Conservation (phyloP, 2,329 filamentous ascomycete species). For the Sporothrix curviconia region DNA sequence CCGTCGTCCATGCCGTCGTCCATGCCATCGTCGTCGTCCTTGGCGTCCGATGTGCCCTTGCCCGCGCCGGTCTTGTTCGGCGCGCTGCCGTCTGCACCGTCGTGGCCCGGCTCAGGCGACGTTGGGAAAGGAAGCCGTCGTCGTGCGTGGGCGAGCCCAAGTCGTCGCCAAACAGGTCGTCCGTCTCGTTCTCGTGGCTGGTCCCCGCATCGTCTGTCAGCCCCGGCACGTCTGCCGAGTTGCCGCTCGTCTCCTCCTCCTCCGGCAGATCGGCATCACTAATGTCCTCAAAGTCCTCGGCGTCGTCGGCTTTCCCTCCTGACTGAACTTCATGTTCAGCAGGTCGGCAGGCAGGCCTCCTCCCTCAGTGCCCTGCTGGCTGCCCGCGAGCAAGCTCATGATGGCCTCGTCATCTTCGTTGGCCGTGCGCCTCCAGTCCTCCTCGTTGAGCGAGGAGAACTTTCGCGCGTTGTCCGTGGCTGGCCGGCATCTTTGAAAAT, state of each 20-base stretch:
- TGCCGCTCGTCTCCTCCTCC: constrained; percentile 50
- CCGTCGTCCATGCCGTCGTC: constrained; percentile 8
- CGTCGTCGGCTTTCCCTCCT: constrained; percentile 84
- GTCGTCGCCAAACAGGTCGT: constrained; percentile 64
- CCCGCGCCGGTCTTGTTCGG: not conserved
- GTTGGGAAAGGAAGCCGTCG: constrained; percentile 30
- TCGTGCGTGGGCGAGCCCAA: constrained; percentile 38
- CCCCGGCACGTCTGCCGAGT: constrained; percentile 43
- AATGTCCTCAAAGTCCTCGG: constrained; percentile 81
- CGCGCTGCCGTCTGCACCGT: constrained; percentile 27
- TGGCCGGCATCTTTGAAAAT: constrained; percentile 13
- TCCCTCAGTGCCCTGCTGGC: constrained; percentile 32
- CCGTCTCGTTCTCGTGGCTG: constrained; percentile 53
- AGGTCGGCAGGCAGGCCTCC: constrained; percentile 35
- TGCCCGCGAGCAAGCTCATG: constrained; percentile 37
- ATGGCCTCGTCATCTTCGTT: constrained; percentile 45
- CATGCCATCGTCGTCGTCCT: not conserved
- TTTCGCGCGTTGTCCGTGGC: constrained; percentile 23
- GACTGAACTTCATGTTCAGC: constrained; percentile 44
- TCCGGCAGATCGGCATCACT: constrained; percentile 90
- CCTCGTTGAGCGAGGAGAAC: constrained; percentile 27
- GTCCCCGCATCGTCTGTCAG: constrained; percentile 55
- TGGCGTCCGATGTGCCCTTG: not conserved
- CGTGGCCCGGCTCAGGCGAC: constrained; percentile 29
- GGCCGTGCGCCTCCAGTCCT: constrained; percentile 38